Base-by-base conservation (phyloP, 1,284 basidiomycete genomes). In the Clitocybe nebularis region DNA sequence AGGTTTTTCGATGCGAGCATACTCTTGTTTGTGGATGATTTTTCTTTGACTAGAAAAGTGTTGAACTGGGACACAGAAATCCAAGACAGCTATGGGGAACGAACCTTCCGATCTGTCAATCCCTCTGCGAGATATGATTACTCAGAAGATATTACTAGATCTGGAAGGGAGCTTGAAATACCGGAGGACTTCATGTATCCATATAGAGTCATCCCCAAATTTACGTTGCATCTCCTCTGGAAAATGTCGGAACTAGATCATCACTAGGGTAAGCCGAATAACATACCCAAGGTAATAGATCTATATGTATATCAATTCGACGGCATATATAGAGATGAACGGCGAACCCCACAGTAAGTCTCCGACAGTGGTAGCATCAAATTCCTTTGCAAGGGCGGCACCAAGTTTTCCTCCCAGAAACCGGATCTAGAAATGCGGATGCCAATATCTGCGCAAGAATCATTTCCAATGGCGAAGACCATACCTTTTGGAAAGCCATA, bases 321-420 rank as follows among this genome's bases (percentile, higher is more conserved):
- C 30, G 29, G 20, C 17, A 43, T 28, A 10, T 16, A 20, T 25
- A 24, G 23, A n/a, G 16, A 19, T 9, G 17, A 43, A 3, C 16
- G 29, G 33, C 21, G 9, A 41, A n/a, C 59, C 75, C 46, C 52
- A 92, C 91, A 93, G 64, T 43, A 96, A 70, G 58, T 98, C 94
- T 0, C 83, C 85, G 1, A 98, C 93, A 1, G 88, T 93, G 8
- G 86, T 86, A 5, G 81, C 92, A 52, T 87, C 86, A 58, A 90
- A 98, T 58, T 93, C 87, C 45, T 84, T 79, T 0, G 90, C 90
- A 22, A 99, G 73, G 0, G 91, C 85, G 36, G 81, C 77, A 1
- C 96, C 95, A 0, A 99, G 78, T 64, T 99, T 99, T 4, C 96
- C 95, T 0, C 95, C 95, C 0, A 99, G 70, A 54, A 92, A 92